Percentiles rank a stretch among this genome's conserved stretches.
phyloP scores from a whole-genome alignment of 164 flowering plant species.

The Berberis vulgaris region DNA sequence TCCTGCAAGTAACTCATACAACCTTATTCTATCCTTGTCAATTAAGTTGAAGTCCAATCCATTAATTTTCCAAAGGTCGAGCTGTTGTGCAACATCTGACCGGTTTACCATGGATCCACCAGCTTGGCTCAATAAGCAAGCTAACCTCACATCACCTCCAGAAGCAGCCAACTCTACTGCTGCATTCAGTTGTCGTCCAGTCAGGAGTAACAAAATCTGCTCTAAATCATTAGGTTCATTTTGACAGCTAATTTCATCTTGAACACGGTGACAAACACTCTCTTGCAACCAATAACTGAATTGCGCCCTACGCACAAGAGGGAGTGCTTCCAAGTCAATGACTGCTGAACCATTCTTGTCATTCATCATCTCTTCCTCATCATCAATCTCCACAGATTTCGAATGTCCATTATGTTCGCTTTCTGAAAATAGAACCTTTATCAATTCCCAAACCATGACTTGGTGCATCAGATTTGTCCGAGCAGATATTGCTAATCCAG shows the following conservation, averaged over 20 bases:
- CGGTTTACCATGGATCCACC: slow-evolving; percentile 82
- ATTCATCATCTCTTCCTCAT: slow-evolving; percentile 77
- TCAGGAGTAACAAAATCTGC: slow-evolving; percentile 63
- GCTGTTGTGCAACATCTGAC: slow-evolving; percentile 65
- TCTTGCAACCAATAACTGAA: slow-evolving; percentile 97
- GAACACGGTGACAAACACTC: slow-evolving; percentile 83
- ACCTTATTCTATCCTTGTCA: slow-evolving; percentile 66
- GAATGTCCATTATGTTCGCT: slow-evolving; percentile 32
- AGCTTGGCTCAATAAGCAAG: slow-evolving; percentile 90
- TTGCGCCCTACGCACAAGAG: slow-evolving; percentile 79
- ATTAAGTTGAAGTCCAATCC: slow-evolving; percentile 84
- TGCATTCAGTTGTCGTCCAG: slow-evolving; percentile 78
- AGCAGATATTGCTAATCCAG: slow-evolving; percentile 50
- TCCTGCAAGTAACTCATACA: slow-evolving; percentile 87
- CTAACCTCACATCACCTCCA: slow-evolving; percentile 87
- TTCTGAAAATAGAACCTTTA: slow-evolving; percentile 80
- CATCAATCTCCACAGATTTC: slow-evolving; percentile 41
- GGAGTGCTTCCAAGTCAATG: slow-evolving; percentile 70
- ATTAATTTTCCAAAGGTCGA: slow-evolving; percentile 72
- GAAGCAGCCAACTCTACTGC: slow-evolving; percentile 86
- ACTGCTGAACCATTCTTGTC: slow-evolving; percentile 57
- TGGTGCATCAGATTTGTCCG: slow-evolving; percentile 70
- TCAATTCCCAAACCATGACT: slow-evolving; percentile 88
- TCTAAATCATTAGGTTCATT: slow-evolving; percentile 54
- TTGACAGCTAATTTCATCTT: slow-evolving; percentile 66